A percentile compares a stretch with the other conserved stretches of the same genome.
Conservation (phyloP, 2,329 filamentous ascomycete genomes). For the Fusarium torreyae region DNA sequence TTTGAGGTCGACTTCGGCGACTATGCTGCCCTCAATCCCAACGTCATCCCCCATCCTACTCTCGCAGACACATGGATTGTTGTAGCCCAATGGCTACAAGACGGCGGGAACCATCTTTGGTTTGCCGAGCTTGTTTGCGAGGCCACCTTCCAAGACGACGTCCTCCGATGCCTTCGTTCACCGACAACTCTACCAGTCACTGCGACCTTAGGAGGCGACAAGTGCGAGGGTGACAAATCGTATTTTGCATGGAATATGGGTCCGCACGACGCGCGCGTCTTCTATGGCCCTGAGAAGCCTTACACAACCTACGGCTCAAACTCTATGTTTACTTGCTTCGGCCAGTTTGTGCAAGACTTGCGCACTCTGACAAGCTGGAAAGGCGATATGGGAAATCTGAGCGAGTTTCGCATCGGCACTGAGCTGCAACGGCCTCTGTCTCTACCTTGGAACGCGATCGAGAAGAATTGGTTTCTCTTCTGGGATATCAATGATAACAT, state of each 20-base stretch:
- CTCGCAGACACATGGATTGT: constrained; percentile 65
- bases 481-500: constrained; percentile 65
- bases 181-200: constrained; percentile 63
- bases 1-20: constrained; percentile 65
- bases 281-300: constrained; percentile 66
- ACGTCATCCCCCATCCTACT: constrained; percentile 69
- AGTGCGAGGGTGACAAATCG: constrained; percentile 62
- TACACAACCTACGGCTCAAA: constrained; percentile 71
- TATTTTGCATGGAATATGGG: constrained; percentile 63
- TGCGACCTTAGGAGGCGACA: constrained; percentile 59
- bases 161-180: constrained; percentile 60
- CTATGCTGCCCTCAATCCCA: constrained; percentile 65
- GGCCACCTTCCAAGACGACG: constrained; percentile 61
- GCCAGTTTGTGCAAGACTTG: constrained; percentile 70
- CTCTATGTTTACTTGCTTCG: constrained; percentile 68
- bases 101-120: constrained; percentile 48
- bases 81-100: constrained; percentile 61
- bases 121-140: constrained; percentile 65
- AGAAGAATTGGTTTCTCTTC: constrained; percentile 76
- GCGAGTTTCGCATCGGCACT: constrained; percentile 60
- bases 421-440: constrained; percentile 67
- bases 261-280: constrained; percentile 71
- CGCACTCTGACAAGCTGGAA: constrained; percentile 63
- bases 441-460: constrained; percentile 59
- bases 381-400: constrained; percentile 43